Conservation (phyloP, 1,284 basidiomycete genomes). For the Sporisorium graminicola region DNA sequence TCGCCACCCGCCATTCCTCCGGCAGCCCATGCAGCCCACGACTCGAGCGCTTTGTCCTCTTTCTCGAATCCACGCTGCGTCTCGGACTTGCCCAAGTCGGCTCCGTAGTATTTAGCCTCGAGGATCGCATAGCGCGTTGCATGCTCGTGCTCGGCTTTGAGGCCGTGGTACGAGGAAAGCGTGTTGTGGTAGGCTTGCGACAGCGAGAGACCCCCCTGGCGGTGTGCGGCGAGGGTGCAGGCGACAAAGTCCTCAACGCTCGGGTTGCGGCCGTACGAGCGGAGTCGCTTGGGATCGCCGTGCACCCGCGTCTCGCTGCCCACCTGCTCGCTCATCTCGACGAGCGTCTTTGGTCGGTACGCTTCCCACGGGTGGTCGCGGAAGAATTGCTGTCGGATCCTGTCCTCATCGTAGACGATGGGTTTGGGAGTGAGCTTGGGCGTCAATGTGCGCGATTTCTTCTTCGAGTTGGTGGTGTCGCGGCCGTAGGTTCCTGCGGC, state of each 20-base stretch:
- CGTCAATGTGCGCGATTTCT: conserved; percentile 71
- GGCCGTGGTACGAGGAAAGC: conserved; percentile 56
- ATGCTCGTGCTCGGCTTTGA: conserved; percentile 77
- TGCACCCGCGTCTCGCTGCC: conserved; percentile 74
- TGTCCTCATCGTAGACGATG: conserved; percentile 86
- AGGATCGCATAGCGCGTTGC: conserved; percentile 80
- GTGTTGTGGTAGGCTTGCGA: conserved; percentile 80
- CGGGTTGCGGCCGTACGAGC: conserved; percentile 75
- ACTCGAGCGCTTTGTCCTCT: conserved; percentile 57
- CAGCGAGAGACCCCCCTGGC: conserved; percentile 77
- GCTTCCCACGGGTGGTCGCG: conserved; percentile 96
- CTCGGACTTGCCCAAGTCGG: conserved; percentile 74
- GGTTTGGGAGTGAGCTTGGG: conserved; percentile 75
- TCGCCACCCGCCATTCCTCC: conserved; percentile 22
- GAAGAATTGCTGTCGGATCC: conserved; percentile 90
- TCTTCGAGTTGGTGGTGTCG: conserved; percentile 53
- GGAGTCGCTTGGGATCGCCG: conserved; percentile 74
- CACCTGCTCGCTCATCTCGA: conserved; percentile 75
- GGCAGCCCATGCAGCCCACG: conserved; percentile 55
- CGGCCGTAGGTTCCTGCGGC: conserved; percentile 30
- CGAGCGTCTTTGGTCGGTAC: conserved; percentile 82
- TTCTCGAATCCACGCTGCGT: conserved; percentile 61
- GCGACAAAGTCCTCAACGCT: conserved; percentile 86
- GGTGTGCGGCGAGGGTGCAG: conserved; percentile 83
- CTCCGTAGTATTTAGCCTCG: conserved; percentile 85